These are phyloP conservation scores for Kuraishia piskuri DNA, from an alignment of 805 yeast genomes.

Conservation along the genomic window DNA sequence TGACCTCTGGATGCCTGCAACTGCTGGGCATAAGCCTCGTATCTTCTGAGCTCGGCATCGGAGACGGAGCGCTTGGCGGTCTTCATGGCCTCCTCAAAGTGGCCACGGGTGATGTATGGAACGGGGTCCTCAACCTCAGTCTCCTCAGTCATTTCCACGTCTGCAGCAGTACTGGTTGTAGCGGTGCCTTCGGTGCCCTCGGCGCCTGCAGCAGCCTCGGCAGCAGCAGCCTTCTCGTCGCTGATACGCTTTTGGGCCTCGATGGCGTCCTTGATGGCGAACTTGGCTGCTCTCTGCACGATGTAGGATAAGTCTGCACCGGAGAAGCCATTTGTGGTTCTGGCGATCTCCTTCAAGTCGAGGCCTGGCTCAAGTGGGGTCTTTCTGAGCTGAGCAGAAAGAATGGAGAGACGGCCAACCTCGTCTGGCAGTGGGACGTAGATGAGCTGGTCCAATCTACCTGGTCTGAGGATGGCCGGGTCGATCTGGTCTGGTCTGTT, in stretches of 20 bases:
- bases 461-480: conserved; percentile 97
- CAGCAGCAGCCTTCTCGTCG: conserved; percentile 44
- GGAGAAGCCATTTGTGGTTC: conserved; percentile 93
- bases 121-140: conserved; percentile 84
- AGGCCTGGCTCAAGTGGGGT: conserved; percentile 98
- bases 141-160: conserved; percentile 21
- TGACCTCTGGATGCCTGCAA: conserved; percentile 94
- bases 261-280: conserved; percentile 95
- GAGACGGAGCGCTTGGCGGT: conserved; percentile 96
- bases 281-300: conserved; percentile 97
- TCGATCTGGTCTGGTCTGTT: conserved; percentile 99
- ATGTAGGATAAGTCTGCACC: conserved; percentile 98
- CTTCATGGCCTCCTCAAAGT: conserved; percentile 99
- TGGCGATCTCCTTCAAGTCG: conserved; percentile 81
- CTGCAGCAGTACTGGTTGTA: conserved; percentile 27
- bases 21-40: conserved; percentile 97
- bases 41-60: conserved; percentile 96
- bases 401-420: conserved; percentile 84
- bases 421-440: conserved; percentile 98
- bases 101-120: conserved; percentile 88
- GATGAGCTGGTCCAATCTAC: conserved; percentile 96
- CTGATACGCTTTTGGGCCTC: conserved; percentile 60
- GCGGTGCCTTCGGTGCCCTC: conserved; percentile 18
- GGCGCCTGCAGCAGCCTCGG: conserved; percentile 35
- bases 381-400: conserved; percentile 94